Evolutionary conservation across 345 rosid genomes (phyloP).

Genomic region (Psidium friedrichsthalianum): DNA sequence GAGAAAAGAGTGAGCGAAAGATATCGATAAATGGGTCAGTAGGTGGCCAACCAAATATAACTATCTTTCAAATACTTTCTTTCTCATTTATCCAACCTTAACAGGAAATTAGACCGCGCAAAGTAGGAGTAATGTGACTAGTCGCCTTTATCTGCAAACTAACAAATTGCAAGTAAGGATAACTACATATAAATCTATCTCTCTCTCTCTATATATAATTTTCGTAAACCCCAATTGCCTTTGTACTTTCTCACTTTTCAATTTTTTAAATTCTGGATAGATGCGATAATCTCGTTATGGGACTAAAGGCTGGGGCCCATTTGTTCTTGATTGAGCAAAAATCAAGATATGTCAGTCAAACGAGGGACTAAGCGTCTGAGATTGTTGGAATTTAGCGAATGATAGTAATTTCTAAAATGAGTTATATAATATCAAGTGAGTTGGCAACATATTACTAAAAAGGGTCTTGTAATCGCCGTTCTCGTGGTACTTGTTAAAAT

Average conservation of each 20-base stretch:
- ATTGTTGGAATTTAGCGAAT: neutral
- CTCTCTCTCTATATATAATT: too few species aligned
- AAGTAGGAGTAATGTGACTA: too few species aligned
- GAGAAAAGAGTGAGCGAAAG: neutral
- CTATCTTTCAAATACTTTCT: neutral
- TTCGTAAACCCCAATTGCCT: neutral
- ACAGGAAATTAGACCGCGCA: too few species aligned
- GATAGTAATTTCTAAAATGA: neutral
- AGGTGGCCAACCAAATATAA: neutral
- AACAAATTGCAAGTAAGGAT: too few species aligned
- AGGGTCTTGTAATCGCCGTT: neutral
- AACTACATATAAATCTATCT: neutral
- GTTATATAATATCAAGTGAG: neutral
- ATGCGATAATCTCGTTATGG: neutral
- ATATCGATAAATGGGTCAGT: neutral
- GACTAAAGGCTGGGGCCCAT: too few species aligned
- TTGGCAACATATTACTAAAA: neutral
- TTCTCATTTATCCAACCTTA: neutral
- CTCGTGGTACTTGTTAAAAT: neutral
- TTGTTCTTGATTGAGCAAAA: neutral
- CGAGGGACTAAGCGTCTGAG: neutral
- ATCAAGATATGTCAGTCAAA: neutral
- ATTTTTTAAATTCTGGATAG: too few species aligned
- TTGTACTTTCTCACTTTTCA: neutral
- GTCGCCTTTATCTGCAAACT: too few species aligned